phyloP scores from a whole-genome alignment of 495 filamentous ascomycete species.

The Evansstolkia leycettana region DNA sequence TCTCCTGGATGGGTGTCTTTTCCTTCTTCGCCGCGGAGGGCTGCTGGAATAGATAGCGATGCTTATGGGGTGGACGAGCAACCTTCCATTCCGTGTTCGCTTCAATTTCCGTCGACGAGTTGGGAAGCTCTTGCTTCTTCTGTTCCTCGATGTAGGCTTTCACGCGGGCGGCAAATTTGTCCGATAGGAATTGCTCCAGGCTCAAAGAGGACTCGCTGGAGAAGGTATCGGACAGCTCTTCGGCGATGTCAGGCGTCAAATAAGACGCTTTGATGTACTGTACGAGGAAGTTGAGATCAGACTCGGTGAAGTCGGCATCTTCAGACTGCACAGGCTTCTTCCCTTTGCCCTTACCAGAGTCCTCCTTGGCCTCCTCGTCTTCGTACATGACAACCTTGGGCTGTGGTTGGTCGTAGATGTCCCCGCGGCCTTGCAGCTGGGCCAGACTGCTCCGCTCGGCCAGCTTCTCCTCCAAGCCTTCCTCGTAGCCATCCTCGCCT shows the following conservation, averaged over 20 bases:
- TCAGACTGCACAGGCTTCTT: constrained; percentile 30
- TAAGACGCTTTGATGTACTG: constrained; percentile 83
- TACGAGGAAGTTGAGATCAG: constrained; percentile 75
- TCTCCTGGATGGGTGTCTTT: constrained; percentile 54
- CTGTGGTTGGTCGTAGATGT: constrained; percentile 74
- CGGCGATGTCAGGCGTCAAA: constrained; percentile 86
- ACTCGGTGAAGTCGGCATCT: constrained; percentile 48
- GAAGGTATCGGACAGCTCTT: constrained; percentile 68
- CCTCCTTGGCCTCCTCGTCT: constrained; percentile 11
- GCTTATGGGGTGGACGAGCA: constrained; percentile 85
- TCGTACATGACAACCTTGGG: constrained; percentile 37
- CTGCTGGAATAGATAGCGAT: constrained; percentile 77
- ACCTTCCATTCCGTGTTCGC: constrained; percentile 53
- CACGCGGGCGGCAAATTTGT: constrained; percentile 59
- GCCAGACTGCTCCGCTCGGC: constrained; percentile 79
- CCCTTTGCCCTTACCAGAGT: constrained; percentile 30
- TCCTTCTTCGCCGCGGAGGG: constrained; percentile 14
- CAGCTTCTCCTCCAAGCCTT: constrained; percentile 77
- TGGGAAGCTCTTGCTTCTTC: constrained; percentile 37
- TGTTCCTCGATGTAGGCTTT: constrained; percentile 53
- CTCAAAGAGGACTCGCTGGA: constrained; percentile 69
- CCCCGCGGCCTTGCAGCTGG: constrained; percentile 83
- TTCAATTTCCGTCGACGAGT: constrained; percentile 44
- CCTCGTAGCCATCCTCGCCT: constrained; percentile 86
- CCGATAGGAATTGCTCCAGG: constrained; percentile 61